Evolutionary conservation across 2,329 filamentous ascomycete genomes (phyloP), one percentile per base, ranked within the genome.

Genomic region (Paecilomyces niveus): DNA sequence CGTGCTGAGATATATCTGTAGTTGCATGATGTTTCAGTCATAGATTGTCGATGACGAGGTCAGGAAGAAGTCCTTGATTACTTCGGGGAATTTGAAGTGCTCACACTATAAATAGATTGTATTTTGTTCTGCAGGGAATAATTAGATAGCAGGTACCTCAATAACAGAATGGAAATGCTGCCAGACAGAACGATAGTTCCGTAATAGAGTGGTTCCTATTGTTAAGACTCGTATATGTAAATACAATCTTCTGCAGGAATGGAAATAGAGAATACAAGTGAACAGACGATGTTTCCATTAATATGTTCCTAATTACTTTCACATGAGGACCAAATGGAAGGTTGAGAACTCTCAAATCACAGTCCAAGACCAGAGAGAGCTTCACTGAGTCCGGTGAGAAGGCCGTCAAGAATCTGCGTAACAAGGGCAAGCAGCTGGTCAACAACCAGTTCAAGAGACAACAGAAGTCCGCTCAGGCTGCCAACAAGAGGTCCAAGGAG

Each of bases 401-500:
- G 54, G 7, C 58, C 60, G 29, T 60, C 56, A 2, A 62, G 52
- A 26, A 62, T 26, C 21, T 51, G 54, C 31, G 31, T 49, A n/a
- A 62, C 54, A n/a, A 62, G 49, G 3, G 52, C 26, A 52, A 60
- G 54, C 2, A 62, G 55, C 24, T 62, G 49, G 26, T 57, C 35
- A 2, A 62, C 60, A 9, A 62, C 60, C 2, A 55, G 53, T 3
- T 60, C 49, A 50, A 62, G 52, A 3, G 56, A 29, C 21, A 54
- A 45, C 3, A 62, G 54, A 45, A 62, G 31, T 10, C 15, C 33
- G 26, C 58, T 58, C n/a, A 62, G 31, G 11, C 55, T 56, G 4
- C 10, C 2, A n/a, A 62, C 55, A 11, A 60, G 49, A 1, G 60
- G 58, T 18, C 58, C 58, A 22, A 62, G 52, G 58, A 62, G 57